Percentiles rank a stretch among this genome's conserved stretches.
These are phyloP conservation scores for Neofusicoccum cordaticola DNA, from an alignment of 2,329 filamentous ascomycete genomes.

Conservation along the genomic window DNA sequence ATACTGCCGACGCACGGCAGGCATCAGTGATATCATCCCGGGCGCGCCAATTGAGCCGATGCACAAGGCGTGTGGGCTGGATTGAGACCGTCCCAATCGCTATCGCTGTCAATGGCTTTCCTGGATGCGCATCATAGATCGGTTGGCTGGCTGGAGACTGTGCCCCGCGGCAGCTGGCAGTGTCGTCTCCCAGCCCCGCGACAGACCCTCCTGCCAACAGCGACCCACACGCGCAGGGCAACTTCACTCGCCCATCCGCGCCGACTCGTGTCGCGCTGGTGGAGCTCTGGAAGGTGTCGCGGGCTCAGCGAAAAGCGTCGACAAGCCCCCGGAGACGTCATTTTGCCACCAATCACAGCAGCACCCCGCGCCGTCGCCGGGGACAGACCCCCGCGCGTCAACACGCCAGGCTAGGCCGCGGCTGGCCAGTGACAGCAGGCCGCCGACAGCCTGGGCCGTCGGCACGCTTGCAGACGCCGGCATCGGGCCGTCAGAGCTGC, in stretches of 20 bases:
- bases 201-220: not conserved
- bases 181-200: not conserved
- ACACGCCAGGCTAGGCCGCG: not conserved
- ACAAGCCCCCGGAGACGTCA: not conserved
- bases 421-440: not conserved
- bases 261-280: not conserved
- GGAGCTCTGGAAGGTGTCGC: conserved; percentile 12
- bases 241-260: not conserved
- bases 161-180: not conserved
- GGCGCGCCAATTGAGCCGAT: conserved; percentile 8
- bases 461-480: not conserved
- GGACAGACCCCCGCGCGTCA: not conserved
- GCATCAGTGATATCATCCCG: conserved; percentile 13
- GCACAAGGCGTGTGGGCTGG: not conserved
- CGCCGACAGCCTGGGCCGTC: not conserved
- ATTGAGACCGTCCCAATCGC: not conserved
- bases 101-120: not conserved
- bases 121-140: conserved; percentile 11
- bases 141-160: not conserved
- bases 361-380: not conserved
- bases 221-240: not conserved
- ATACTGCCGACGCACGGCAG: not conserved
- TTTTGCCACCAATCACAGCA: conserved; percentile 16
- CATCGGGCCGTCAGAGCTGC: not conserved
- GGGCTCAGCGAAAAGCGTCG: not conserved